phyloP scores from a whole-genome alignment of 768 basidiomycete species.

The Clavulina sp. region DNA sequence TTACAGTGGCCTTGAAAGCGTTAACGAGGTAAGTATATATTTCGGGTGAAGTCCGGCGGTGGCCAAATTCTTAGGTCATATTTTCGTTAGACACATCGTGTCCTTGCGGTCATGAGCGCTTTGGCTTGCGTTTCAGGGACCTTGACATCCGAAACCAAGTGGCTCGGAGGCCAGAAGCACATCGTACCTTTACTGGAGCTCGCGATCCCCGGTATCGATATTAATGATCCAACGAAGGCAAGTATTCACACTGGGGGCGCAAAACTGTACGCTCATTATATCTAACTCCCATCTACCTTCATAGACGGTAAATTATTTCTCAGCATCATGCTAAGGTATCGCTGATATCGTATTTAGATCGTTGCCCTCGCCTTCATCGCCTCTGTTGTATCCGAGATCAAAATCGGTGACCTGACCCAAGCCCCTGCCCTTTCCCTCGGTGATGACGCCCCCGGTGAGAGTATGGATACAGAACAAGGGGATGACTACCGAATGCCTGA shows the following conservation, averaged over 20 bases:
- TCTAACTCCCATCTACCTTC: not conserved
- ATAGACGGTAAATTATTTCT: slow-evolving; percentile 9
- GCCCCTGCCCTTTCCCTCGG: slow-evolving; percentile 34
- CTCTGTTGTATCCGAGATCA: slow-evolving; percentile 53
- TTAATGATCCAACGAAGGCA: slow-evolving; percentile 16
- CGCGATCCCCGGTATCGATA: slow-evolving; percentile 81
- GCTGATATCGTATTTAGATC: slow-evolving; percentile 16
- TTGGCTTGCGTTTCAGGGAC: slow-evolving; percentile 61
- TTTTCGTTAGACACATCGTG: slow-evolving; percentile 51
- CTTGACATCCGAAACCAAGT: slow-evolving; percentile 56
- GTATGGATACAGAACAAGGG: slow-evolving; percentile 27
- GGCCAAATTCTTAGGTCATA: not conserved
- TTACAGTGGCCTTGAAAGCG: slow-evolving; percentile 76
- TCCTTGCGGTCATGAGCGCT: slow-evolving; percentile 77
- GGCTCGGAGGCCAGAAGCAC: slow-evolving; percentile 79
- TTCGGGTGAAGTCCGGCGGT: no score
- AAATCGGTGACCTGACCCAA: slow-evolving; percentile 54
- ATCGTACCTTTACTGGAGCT: slow-evolving; percentile 75
- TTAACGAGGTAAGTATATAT: slow-evolving; percentile 42
- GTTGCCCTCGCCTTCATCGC: slow-evolving; percentile 67
- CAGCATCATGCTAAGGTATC: not conserved
- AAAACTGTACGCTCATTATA: not conserved
- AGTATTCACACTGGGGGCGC: not conserved
- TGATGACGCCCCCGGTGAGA: slow-evolving; percentile 36
- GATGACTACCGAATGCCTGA: slow-evolving; percentile 22